Evolutionary conservation across 2,329 filamentous ascomycete genomes (phyloP).

Genomic region (Byssochlamys sp.): DNA sequence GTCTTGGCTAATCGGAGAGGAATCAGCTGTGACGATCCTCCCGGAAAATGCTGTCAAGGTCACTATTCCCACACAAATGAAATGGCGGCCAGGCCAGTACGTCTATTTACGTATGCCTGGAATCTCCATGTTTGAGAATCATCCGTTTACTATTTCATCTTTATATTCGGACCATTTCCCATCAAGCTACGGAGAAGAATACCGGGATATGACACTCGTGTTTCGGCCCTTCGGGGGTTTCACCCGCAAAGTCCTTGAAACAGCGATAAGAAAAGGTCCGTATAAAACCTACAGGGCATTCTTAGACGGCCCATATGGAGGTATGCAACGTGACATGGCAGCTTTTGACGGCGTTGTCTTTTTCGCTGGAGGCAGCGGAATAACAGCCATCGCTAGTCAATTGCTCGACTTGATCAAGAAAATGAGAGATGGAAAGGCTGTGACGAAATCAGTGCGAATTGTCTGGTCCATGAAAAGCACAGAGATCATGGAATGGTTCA

Average conservation of each 20-base stretch:
- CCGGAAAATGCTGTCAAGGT: conserved; percentile 92
- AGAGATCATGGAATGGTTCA: conserved; percentile 96
- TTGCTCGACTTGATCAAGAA: conserved; percentile 88
- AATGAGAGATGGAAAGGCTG: conserved; percentile 88
- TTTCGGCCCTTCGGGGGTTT: conserved; percentile 89
- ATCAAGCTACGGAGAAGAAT: conserved; percentile 78
- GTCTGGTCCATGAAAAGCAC: conserved; percentile 89
- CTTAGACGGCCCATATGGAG: conserved; percentile 87
- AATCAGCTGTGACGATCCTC: conserved; percentile 79
- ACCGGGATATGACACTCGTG: conserved; percentile 79
- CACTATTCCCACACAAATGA: conserved; percentile 84
- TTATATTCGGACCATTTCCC: conserved; percentile 88
- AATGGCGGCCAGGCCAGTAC: conserved; percentile 88
- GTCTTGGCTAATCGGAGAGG: conserved; percentile 79
- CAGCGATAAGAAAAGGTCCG: conserved; percentile 72
- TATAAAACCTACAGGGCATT: conserved; percentile 89
- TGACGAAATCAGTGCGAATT: conserved; percentile 80
- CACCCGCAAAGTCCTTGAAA: conserved; percentile 73
- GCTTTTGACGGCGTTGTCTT: conserved; percentile 90
- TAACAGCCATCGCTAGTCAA: conserved; percentile 86
- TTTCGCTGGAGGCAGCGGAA: conserved; percentile 86
- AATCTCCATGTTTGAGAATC: conserved; percentile 81
- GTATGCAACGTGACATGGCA: conserved; percentile 79
- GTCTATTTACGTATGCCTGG: conserved; percentile 91
- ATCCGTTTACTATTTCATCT: conserved; percentile 90